A percentile compares a stretch with the other conserved stretches of the same genome.
Evolutionary conservation across 2,329 filamentous ascomycete species (phyloP).

Genomic region (Hypoxylon sp.): DNA sequence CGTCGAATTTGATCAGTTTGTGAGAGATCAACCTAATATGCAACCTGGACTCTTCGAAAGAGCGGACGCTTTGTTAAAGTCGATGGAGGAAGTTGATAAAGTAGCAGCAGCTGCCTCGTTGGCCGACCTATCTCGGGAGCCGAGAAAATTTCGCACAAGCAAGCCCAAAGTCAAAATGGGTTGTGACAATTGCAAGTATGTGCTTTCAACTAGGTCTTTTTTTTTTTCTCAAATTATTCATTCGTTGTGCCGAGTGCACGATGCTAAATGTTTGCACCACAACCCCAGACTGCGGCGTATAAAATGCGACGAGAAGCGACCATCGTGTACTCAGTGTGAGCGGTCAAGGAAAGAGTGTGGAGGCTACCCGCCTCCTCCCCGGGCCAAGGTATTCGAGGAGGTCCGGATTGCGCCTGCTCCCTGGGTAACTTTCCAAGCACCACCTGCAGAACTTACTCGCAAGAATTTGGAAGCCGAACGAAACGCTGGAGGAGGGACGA

Average conservation of each 20-base stretch:
- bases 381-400: slow-evolving; percentile 62
- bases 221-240: too few relatives aligned
- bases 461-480: not conserved
- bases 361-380: slow-evolving; percentile 72
- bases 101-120: slow-evolving; percentile 24
- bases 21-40: not conserved
- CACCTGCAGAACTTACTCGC: not conserved
- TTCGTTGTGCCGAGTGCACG: slow-evolving; percentile 21
- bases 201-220: too few relatives aligned
- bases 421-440: not conserved
- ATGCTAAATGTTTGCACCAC: slow-evolving; percentile 43
- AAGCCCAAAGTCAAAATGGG: slow-evolving; percentile 75
- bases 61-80: not conserved
- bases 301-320: slow-evolving; percentile 76
- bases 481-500: too few relatives aligned
- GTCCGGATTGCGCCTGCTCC: slow-evolving; percentile 53
- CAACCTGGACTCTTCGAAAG: not conserved
- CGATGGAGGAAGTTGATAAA: too few relatives aligned
- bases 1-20: not conserved
- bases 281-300: slow-evolving; percentile 69
- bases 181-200: slow-evolving; percentile 78
- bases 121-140: slow-evolving; percentile 50
- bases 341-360: slow-evolving; percentile 70
- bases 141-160: slow-evolving; percentile 66
- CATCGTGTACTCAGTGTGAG: slow-evolving; percentile 72